A percentile compares a stretch with the other conserved stretches of the same genome.
phyloP scores from a whole-genome alignment of 306 rosid species.

The Vicia villosa region DNA sequence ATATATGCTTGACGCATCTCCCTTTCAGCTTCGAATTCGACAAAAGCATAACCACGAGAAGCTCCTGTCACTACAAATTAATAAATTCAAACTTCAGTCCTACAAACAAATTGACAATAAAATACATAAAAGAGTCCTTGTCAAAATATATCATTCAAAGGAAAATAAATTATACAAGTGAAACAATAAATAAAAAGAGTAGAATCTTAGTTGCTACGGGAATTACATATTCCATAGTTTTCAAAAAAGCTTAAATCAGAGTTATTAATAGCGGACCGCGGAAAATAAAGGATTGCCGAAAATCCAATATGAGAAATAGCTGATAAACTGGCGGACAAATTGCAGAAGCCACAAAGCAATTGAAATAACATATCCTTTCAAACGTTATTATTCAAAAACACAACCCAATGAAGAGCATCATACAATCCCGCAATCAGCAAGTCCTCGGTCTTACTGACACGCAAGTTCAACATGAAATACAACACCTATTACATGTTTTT shows the following conservation, averaged over 20 bases:
- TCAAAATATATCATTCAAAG: neutral
- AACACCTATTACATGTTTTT: neutral
- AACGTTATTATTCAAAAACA: neutral
- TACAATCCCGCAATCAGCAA: slow-evolving; percentile 1
- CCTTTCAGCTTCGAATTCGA: slow-evolving; percentile 77
- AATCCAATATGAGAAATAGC: no score
- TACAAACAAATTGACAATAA: neutral
- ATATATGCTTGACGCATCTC: slow-evolving; percentile 81
- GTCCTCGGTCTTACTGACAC: neutral
- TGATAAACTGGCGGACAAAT: no score
- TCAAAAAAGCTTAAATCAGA: no score
- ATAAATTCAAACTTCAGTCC: slow-evolving; percentile 15
- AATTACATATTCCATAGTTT: no score
- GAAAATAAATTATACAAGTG: no score
- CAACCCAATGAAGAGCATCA: slow-evolving; percentile 7
- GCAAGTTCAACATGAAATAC: slow-evolving; percentile 3
- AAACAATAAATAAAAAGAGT: no score
- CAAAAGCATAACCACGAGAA: slow-evolving; percentile 93
- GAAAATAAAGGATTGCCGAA: no score
- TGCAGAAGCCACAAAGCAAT: no score
- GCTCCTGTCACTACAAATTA: slow-evolving; percentile 79
- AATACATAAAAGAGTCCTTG: neutral
- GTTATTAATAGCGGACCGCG: no score
- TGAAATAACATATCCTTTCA: neutral
- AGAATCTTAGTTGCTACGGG: no score